Evolutionary conservation across 176 grass and related monocot species (phyloP), one percentile per base, ranked within the genome.

Genomic region (Cenchrus fungigraminus): DNA sequence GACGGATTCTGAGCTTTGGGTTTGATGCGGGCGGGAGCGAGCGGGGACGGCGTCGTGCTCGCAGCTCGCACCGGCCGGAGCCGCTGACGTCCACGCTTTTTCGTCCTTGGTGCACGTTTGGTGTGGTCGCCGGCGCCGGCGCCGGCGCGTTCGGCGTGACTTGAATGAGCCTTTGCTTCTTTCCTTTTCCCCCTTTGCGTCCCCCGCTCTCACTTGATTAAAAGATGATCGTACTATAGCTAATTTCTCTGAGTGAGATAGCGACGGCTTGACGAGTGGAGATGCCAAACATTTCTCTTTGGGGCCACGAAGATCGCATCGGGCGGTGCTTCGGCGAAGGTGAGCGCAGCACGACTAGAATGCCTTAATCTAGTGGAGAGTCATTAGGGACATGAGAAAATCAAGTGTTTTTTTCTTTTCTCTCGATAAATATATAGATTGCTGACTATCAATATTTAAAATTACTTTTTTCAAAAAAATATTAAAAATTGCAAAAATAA

Each of bases 81-180:
- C 64, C 5, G 60, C 60, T 32, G 62, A 12, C 62, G 62, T 13
- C 62, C 10, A 32, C 12, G 62, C 31, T 5, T 62, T 62, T 68
- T 32, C 31, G 31, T 32, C 7, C 32, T 68, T 4, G 65, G 31
- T 19, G 65, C 6, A 46, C 45, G 45, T 46, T 5, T 46, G 3
- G 31, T 40, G 31, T 40, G 25, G 47, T 8, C 37, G 4, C 14
- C 12, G 25, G n/a, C 22, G 4, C 14, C 12, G 25, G n/a, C 22
- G 42, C n/a, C 20, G 12, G 59, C 61, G 73, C 54, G 65, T 57
- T 61, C 12, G 78, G 59, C 62, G 28, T 20, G 78, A 76, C 85
- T 68, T 59, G 69, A 56, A 86, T 17, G 22, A 19, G 84, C 12
- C 34, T 46, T 5, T 13, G 47, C 2, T 68, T 37, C 17, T 15